Percentiles rank a stretch among this genome's conserved stretches.
phyloP scores from a whole-genome alignment of 2,329 filamentous ascomycete genomes.

The Arthrobotrys conoides region DNA sequence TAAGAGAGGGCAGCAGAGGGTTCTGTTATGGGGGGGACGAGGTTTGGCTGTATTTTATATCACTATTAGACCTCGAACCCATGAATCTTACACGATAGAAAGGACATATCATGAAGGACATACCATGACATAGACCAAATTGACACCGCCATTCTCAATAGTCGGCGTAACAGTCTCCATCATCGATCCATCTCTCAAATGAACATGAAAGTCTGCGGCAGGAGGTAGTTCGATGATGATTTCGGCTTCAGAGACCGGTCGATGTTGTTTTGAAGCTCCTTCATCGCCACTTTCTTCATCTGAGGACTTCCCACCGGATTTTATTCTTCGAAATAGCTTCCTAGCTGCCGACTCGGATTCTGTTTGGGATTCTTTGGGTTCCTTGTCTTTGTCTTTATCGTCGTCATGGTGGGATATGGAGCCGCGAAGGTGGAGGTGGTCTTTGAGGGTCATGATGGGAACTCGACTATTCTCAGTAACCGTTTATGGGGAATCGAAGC shows the following conservation, averaged over 20 bases:
- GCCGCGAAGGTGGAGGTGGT: slow-evolving; percentile 50
- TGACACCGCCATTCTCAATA: slow-evolving; percentile 75
- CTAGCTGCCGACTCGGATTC: slow-evolving; percentile 7
- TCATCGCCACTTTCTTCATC: slow-evolving; percentile 38
- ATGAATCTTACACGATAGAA: background rate
- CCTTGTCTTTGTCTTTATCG: slow-evolving; percentile 19
- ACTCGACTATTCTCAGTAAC: background rate
- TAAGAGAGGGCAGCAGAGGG: slow-evolving; percentile 77
- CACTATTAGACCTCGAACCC: slow-evolving; percentile 9
- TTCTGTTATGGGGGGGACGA: slow-evolving; percentile 75
- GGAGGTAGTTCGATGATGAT: slow-evolving; percentile 63
- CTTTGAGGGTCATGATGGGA: slow-evolving; percentile 41
- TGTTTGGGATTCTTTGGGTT: slow-evolving; percentile 1
- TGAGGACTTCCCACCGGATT: slow-evolving; percentile 42
- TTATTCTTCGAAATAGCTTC: slow-evolving; percentile 48
- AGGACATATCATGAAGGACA: slow-evolving; percentile 42
- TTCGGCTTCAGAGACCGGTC: slow-evolving; percentile 40
- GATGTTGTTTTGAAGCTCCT: background rate
- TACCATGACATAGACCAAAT: slow-evolving; percentile 74
- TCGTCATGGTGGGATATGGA: slow-evolving; percentile 22
- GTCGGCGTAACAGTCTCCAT: slow-evolving; percentile 73
- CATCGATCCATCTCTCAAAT: slow-evolving; percentile 78
- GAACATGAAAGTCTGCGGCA: slow-evolving; percentile 69
- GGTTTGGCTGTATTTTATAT: slow-evolving; percentile 72
- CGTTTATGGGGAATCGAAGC: background rate